phyloP scores from a whole-genome alignment of 2,329 filamentous ascomycete genomes.

The Trichoderma atroviride region DNA sequence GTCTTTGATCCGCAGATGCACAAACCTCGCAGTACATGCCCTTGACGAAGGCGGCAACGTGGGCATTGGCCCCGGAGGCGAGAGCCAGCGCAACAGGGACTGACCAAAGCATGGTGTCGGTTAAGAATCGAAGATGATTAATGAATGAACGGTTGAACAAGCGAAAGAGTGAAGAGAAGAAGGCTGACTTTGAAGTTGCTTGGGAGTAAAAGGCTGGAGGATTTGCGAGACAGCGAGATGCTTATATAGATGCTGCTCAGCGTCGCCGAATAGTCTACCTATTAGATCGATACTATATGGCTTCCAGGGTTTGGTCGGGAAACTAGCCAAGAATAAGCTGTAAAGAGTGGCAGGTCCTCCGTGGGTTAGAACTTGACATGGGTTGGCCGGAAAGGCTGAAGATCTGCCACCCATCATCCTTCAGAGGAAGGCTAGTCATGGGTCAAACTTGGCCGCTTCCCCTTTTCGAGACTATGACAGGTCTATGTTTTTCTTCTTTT shows the following conservation, averaged over 20 bases:
- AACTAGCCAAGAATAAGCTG: neutral
- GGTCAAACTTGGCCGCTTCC: neutral
- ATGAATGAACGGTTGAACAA: constrained; percentile 1
- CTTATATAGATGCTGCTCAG: constrained; percentile 12
- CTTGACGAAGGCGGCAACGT: constrained; percentile 30
- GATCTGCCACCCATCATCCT: constrained; percentile 10
- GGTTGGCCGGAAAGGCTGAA: constrained; percentile 2
- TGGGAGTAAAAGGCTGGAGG: neutral
- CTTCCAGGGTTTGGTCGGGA: neutral
- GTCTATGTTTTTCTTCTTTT: neutral
- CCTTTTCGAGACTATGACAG: constrained; percentile 1
- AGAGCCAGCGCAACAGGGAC: constrained; percentile 26
- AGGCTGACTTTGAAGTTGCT: neutral
- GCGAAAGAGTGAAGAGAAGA: neutral
- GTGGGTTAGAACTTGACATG: neutral
- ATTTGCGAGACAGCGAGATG: neutral
- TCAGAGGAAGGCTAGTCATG: neutral
- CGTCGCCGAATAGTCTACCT: neutral
- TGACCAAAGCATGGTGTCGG: constrained; percentile 24
- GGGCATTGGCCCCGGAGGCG: constrained; percentile 28
- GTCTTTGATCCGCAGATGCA: neutral
- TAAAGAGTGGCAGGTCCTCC: neutral
- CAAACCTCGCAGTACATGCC: constrained; percentile 32
- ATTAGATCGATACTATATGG: neutral
- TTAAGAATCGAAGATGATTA: neutral